A percentile compares a stretch with the other conserved stretches of the same genome.
Conservation (phyloP, 83 land plant species). For the Picea abies region DNA sequence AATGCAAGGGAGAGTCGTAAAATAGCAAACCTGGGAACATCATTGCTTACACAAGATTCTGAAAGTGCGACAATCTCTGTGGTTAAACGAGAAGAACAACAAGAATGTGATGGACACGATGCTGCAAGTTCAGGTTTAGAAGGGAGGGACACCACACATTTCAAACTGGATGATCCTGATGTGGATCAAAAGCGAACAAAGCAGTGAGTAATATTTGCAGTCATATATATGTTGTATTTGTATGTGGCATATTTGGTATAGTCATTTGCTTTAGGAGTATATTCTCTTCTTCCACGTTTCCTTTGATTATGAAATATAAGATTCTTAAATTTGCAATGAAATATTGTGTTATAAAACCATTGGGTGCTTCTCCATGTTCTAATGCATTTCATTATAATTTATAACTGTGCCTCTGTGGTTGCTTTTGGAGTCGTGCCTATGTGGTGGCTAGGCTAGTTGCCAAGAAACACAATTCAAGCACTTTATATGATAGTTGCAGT, state of each 20-base stretch:
- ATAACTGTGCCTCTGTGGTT: too few species aligned
- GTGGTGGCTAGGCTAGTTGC: neutral
- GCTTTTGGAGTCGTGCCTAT: neutral
- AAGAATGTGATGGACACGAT: constrained; percentile 30
- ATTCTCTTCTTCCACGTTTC: neutral
- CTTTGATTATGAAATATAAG: neutral
- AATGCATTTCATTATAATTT: too few species aligned
- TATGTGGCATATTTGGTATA: neutral
- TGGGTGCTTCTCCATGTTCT: too few species aligned
- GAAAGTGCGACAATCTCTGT: constrained; percentile 24
- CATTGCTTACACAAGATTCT: constrained; percentile 23
- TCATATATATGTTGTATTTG: neutral
- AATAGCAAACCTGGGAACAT: constrained; percentile 19
- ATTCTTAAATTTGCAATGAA: neutral
- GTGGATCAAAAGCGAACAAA: too few species aligned
- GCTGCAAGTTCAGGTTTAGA: constrained; percentile 28
- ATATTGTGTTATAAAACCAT: neutral
- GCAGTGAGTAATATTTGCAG: constrained; percentile 31
- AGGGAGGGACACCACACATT: constrained; percentile 23
- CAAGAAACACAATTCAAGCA: too few species aligned
- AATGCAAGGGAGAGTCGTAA: constrained; percentile 24
- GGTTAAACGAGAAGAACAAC: constrained; percentile 31
- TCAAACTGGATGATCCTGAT: constrained; percentile 23
- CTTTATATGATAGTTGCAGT: too few species aligned
- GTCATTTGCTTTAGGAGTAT: neutral